Base-by-base conservation (phyloP, 1,284 basidiomycete species). In the Trichosporon sp. region DNA sequence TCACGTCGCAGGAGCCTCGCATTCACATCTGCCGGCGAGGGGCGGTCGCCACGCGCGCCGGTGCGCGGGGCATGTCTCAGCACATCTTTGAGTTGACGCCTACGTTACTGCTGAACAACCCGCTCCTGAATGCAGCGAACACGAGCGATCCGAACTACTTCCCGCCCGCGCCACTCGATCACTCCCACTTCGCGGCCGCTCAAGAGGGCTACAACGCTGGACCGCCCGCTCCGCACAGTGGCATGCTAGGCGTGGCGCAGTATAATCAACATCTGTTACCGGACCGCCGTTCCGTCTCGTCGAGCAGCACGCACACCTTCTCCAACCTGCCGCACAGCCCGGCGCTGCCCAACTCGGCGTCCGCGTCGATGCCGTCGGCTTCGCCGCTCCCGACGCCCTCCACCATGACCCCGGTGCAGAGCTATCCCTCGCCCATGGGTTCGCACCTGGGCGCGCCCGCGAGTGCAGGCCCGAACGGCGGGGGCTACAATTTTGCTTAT, bases 81-180 rank as follows among this genome's bases (percentile, higher is more conserved):
- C 70, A 75, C 58, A 74, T 81, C n/a, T 80, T 73, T 62, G 80
- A 81, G 65, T 73, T 81, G 7, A 76, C 73, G 14, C 80, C 80
- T 10, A 80, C 79, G 9, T 65, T 79, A 58, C 66, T 78, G 16
- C 71, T 81, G 56, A 79, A 80, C 65, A 78, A 79, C 58, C 79
- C 80, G 3, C 64, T 79, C 6, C 68, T 77, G 46, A 77, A 77
- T 56, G 76, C 77, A 1, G 66, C 73, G 19, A 71, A 76, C 49
- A 75, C 74, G 14, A 71, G 73, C 27, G 79, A 81, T 61, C 73
- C 76, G 10, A 79, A 78, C 60, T 81, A 81, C 68, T 77, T 80
- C 64, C 79, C 78, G 14, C 79, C 79, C 1, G 76, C 78, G 13
- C 78, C 79, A 19, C 46, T 66, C n/a, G 33, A 64, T 56, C 44